phyloP scores from a whole-genome alignment of 495 filamentous ascomycete genomes.

The Astrothelium subdiscretum region DNA sequence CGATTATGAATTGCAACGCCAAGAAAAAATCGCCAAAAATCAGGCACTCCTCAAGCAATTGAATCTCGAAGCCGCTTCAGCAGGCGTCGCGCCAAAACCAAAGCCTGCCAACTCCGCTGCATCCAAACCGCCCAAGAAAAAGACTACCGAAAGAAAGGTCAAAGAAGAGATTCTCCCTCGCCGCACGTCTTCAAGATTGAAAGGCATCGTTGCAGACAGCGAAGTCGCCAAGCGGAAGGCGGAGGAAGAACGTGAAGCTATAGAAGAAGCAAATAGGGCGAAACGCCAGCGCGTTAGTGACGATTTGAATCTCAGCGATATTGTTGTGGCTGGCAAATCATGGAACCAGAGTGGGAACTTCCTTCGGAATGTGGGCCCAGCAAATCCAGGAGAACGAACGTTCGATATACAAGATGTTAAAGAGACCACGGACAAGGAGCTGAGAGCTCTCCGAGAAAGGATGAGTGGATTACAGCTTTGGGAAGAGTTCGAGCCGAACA shows the following conservation, averaged over 20 bases:
- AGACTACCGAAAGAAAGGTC: constrained; percentile 35
- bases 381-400: constrained; percentile 66
- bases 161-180: constrained; percentile 40
- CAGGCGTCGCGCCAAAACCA: constrained; percentile 38
- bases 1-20: constrained; percentile 58
- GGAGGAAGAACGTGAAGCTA: constrained; percentile 55
- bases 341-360: constrained; percentile 42
- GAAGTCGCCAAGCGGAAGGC: constrained; percentile 69
- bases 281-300: constrained; percentile 65
- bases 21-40: constrained; percentile 64
- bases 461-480: constrained; percentile 75
- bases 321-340: constrained; percentile 62
- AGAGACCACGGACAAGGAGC: constrained; percentile 62
- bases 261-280: constrained; percentile 48
- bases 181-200: constrained; percentile 54
- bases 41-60: constrained; percentile 47
- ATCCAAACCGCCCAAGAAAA: constrained; percentile 37
- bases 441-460: constrained; percentile 65
- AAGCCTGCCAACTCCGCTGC: constrained; percentile 18
- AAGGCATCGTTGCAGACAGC: constrained; percentile 56
- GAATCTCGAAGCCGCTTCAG: constrained; percentile 40
- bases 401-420: constrained; percentile 75
- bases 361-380: constrained; percentile 47
- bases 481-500: constrained; percentile 66
- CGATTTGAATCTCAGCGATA: constrained; percentile 61